Evolutionary conservation across 75 land plant species (phyloP).

Genomic region (Selaginella moellendorffii): DNA sequence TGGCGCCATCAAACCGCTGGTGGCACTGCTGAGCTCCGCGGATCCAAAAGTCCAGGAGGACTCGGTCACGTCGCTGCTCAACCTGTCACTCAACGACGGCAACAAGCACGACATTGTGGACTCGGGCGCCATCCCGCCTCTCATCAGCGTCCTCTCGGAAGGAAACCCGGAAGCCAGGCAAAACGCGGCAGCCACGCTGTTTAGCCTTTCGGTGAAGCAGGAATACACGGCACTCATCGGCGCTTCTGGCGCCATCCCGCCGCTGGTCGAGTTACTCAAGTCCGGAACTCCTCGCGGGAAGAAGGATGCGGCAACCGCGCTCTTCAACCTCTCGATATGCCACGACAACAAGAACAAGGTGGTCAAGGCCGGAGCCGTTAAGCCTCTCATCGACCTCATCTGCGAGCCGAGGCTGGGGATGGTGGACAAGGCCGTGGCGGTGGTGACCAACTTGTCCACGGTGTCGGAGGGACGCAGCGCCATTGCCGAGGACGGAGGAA

Average conservation of each 20-base stretch:
- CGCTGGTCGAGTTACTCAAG: conserved; percentile 1
- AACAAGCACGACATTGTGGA: conserved; percentile 6
- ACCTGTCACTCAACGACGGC: conserved; percentile 1
- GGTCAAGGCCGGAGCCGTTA: neutral
- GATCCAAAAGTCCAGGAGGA: neutral
- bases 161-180: conserved; percentile 4
- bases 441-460: neutral
- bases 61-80: neutral
- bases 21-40: conserved; percentile 1
- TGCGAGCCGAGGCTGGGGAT: conserved; percentile 9
- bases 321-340: neutral
- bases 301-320: conserved; percentile 3
- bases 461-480: neutral
- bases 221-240: neutral
- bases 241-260: conserved; percentile 1
- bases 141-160: neutral
- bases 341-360: neutral
- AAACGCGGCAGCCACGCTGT: conserved; percentile 1
- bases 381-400: neutral
- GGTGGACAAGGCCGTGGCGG: neutral
- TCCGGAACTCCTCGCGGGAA: conserved; percentile 4
- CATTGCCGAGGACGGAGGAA: conserved; percentile 5
- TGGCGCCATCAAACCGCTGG: conserved; percentile 3
- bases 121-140: neutral
- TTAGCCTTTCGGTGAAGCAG: neutral